Evolutionary conservation across 2,329 filamentous ascomycete species (phyloP).

Genomic region (Fusarium austroafricanum): DNA sequence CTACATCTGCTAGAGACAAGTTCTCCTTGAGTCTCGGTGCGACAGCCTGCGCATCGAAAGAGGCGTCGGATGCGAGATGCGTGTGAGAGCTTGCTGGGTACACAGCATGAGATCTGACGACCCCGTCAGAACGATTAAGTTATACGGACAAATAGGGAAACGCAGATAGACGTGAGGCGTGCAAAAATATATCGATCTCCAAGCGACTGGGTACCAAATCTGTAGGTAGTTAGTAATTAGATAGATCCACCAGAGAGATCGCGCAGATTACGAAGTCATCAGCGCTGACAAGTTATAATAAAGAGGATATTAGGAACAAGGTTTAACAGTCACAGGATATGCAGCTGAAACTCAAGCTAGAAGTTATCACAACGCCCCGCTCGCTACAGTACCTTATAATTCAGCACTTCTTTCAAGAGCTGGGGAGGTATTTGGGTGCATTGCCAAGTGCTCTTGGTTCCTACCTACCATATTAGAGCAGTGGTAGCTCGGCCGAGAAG

Average conservation of each 20-base stretch:
- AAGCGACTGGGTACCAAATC: neutral
- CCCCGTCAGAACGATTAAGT: neutral
- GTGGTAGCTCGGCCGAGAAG: constrained; percentile 13
- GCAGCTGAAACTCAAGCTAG: constrained; percentile 14
- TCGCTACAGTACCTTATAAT: too few relatives aligned
- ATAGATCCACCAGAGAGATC: neutral
- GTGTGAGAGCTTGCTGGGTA: neutral
- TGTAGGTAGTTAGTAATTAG: neutral
- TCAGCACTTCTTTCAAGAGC: neutral
- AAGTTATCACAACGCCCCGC: neutral
- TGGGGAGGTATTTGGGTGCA: neutral
- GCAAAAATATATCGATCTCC: neutral
- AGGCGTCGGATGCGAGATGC: constrained; percentile 40
- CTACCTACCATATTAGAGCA: neutral
- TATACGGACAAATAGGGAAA: neutral
- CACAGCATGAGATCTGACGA: constrained; percentile 15
- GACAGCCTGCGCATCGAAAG: constrained; percentile 28
- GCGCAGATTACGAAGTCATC: neutral
- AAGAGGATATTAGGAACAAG: neutral
- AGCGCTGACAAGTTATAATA: neutral
- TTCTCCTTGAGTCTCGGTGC: constrained; percentile 24
- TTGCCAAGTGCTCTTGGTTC: constrained; percentile 2
- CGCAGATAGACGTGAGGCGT: neutral
- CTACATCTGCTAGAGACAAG: constrained; percentile 17
- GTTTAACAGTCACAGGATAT: neutral